Evolutionary conservation across 257 asterid species (phyloP).

Genomic region (Forsythia suspensa): DNA sequence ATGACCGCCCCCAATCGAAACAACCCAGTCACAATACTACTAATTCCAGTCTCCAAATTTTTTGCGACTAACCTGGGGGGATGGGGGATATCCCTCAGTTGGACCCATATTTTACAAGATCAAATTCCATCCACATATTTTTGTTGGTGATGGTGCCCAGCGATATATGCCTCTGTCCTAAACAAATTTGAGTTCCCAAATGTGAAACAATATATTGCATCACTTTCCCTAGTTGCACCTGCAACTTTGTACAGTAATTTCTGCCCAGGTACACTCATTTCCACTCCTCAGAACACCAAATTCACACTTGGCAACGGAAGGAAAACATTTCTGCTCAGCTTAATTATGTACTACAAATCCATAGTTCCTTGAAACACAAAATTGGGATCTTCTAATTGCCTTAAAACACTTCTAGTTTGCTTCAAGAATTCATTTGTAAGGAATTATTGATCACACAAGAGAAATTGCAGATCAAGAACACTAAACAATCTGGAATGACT

Average conservation of each 20-base stretch:
- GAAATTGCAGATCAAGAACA: too few relatives aligned
- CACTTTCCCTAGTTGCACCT: slow-evolving; percentile 48
- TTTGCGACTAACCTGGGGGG: too few relatives aligned
- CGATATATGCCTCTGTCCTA: slow-evolving; percentile 72
- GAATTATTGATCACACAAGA: too few relatives aligned
- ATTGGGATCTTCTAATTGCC: slow-evolving; percentile 44
- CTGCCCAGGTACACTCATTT: slow-evolving; percentile 70
- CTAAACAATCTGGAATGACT: too few relatives aligned
- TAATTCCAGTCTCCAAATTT: too few relatives aligned
- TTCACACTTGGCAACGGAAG: slow-evolving; percentile 59
- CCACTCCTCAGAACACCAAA: slow-evolving; percentile 69
- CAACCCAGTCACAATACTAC: too few relatives aligned
- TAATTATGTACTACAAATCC: slow-evolving; percentile 68
- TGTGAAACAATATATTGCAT: slow-evolving; percentile 57
- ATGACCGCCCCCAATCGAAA: too few relatives aligned
- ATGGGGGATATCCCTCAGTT: too few relatives aligned
- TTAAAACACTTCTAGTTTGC: slow-evolving; percentile 49
- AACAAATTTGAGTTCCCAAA: slow-evolving; percentile 78
- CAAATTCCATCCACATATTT: slow-evolving; percentile 83
- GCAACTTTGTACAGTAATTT: slow-evolving; percentile 61
- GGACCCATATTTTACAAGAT: slow-evolving; percentile 48
- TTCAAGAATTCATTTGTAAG: slow-evolving; percentile 51
- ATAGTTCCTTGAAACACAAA: slow-evolving; percentile 80
- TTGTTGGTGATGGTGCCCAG: slow-evolving; percentile 86
- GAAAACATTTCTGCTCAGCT: slow-evolving; percentile 18